These are phyloP conservation scores for Corymbia calophylla DNA, from an alignment of 441 rosid genomes.

Conservation along the genomic window DNA sequence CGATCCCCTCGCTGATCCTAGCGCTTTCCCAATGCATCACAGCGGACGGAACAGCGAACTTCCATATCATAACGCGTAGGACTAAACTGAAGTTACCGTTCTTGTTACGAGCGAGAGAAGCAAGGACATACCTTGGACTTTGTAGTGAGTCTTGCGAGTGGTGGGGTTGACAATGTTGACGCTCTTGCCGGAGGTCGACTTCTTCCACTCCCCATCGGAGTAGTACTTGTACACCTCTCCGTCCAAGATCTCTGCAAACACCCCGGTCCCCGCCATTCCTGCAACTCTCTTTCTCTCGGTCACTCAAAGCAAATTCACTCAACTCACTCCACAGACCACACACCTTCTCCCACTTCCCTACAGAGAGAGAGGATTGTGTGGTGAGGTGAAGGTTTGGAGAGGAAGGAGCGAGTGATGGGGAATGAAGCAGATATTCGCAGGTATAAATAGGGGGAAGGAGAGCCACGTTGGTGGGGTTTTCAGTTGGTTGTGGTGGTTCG, in stretches of 20 bases:
- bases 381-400: not conserved
- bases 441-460: constrained; percentile 14
- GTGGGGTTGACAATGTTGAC: constrained; percentile 83
- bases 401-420: not conserved
- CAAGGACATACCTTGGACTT: constrained; percentile 67
- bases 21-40: not conserved
- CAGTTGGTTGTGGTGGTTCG: constrained; percentile 12
- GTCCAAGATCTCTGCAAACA: constrained; percentile 65
- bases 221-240: constrained; percentile 79
- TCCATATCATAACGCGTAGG: not conserved
- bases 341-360: not conserved
- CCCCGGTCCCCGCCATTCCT: constrained; percentile 74
- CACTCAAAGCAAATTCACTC: not conserved
- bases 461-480: constrained; percentile 10
- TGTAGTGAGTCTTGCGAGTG: constrained; percentile 79
- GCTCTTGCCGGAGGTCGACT: constrained; percentile 65
- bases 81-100: not conserved
- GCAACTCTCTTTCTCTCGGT: not conserved
- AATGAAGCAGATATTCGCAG: not conserved
- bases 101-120: not conserved
- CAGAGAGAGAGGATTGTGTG: not conserved
- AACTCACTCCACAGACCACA: not conserved
- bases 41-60: not conserved
- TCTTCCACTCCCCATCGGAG: constrained; percentile 80
- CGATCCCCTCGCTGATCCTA: not conserved